phyloP scores from a whole-genome alignment of 2,329 filamentous ascomycete species.

The Berkeleyomyces basicola region DNA sequence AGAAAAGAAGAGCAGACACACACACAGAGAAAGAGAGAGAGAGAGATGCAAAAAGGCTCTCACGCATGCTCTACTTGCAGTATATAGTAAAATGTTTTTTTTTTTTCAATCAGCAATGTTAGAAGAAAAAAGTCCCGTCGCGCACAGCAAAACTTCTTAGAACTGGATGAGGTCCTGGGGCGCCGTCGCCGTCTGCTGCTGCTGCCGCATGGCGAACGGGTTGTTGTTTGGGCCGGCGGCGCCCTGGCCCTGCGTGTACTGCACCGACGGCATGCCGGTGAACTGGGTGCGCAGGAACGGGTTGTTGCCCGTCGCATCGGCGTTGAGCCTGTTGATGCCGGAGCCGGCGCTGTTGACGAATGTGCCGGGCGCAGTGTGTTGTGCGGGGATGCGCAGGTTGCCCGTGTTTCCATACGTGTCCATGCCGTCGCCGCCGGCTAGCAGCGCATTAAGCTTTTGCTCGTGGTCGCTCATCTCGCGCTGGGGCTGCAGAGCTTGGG shows the following conservation, averaged over 20 bases:
- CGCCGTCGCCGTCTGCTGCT: slow-evolving; percentile 26
- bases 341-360: slow-evolving; percentile 92
- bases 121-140: too few relatives aligned
- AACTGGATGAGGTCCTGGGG: slow-evolving; percentile 48
- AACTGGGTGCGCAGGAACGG: slow-evolving; percentile 77
- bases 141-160: slow-evolving; percentile 20
- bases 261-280: slow-evolving; percentile 53
- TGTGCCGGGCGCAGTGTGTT: slow-evolving; percentile 88
- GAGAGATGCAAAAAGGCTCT: slow-evolving; percentile 15
- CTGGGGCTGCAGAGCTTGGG: slow-evolving; percentile 30
- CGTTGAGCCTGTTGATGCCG: slow-evolving; percentile 52
- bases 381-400: slow-evolving; percentile 82
- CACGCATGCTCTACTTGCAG: background rate
- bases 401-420: slow-evolving; percentile 98
- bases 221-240: slow-evolving; percentile 36
- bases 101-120: background rate
- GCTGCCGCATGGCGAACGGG: slow-evolving; percentile 35
- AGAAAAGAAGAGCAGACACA: slow-evolving; percentile 14
- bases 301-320: slow-evolving; percentile 66
- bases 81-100: too few relatives aligned
- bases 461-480: slow-evolving; percentile 45
- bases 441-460: slow-evolving; percentile 68
- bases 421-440: slow-evolving; percentile 77
- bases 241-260: slow-evolving; percentile 34
- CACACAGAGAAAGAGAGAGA: slow-evolving; percentile 14